Conservation (phyloP, 2,329 filamentous ascomycete species). For the Colletotrichum sp. region DNA sequence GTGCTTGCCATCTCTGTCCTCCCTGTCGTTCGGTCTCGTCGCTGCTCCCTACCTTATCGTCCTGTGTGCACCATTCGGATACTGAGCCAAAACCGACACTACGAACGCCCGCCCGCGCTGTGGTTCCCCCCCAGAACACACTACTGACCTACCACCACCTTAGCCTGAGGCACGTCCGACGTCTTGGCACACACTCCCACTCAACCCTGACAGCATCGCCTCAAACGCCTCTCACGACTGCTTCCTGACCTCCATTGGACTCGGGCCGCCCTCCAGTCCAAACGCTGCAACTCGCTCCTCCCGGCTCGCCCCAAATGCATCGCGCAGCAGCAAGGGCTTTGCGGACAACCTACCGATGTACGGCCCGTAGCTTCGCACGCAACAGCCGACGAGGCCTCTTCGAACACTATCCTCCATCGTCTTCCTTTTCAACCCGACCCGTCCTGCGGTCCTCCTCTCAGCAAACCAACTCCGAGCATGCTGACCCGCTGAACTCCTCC, state of each 20-base stretch:
- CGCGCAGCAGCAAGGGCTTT: conserved; percentile 71
- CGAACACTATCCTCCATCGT: conserved; percentile 22
- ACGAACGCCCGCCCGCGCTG: not conserved
- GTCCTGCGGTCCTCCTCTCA: conserved; percentile 20
- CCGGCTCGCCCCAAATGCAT: conserved; percentile 63
- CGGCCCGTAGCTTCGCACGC: conserved; percentile 63
- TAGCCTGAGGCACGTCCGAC: conserved; percentile 15
- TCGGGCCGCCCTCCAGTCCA: conserved; percentile 18
- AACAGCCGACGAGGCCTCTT: conserved; percentile 48
- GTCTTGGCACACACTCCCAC: conserved; percentile 4
- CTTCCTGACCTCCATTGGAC: conserved; percentile 12
- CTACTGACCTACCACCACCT: not conserved
- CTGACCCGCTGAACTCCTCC: conserved; percentile 64
- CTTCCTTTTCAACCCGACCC: conserved; percentile 22
- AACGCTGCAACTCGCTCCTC: not conserved
- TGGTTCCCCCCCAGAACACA: not conserved
- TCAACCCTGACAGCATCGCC: not conserved
- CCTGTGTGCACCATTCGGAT: not conserved
- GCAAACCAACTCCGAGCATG: conserved; percentile 34
- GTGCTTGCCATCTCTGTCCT: not conserved
- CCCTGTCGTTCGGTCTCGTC: not conserved
- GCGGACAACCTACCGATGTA: conserved; percentile 69
- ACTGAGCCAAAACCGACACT: not conserved
- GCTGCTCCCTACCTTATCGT: not conserved
- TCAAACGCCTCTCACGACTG: conserved; percentile 13